Conservation (phyloP, 1,284 basidiomycete genomes). For the Ustilago trichophora region DNA sequence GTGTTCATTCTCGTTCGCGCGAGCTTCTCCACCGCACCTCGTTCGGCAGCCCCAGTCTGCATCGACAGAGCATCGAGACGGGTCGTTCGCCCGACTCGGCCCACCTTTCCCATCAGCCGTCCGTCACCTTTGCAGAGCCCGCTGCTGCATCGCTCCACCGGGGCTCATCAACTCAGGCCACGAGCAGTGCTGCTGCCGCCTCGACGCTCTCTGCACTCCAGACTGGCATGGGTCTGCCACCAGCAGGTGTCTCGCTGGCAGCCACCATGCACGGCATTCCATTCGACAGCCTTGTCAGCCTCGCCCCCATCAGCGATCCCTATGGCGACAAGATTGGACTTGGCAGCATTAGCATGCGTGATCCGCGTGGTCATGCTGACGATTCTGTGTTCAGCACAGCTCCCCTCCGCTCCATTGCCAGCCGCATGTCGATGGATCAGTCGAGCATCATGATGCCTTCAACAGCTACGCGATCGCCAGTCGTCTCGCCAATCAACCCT, state of each 20-base stretch:
- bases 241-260: slow-evolving; percentile 12
- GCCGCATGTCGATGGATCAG: slow-evolving; percentile 39
- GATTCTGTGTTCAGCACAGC: slow-evolving; percentile 27
- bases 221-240: slow-evolving; percentile 38
- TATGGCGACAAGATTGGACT: slow-evolving; percentile 68
- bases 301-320: slow-evolving; percentile 79
- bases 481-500: slow-evolving; percentile 23
- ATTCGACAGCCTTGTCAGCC: slow-evolving; percentile 79
- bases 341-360: slow-evolving; percentile 51
- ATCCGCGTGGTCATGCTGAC: slow-evolving; percentile 27
- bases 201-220: slow-evolving; percentile 20
- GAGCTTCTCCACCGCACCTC: slow-evolving; percentile 20
- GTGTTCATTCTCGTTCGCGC: slow-evolving; percentile 14
- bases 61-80: slow-evolving; percentile 28
- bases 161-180: not conserved
- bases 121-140: slow-evolving; percentile 45
- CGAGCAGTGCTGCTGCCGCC: slow-evolving; percentile 2
- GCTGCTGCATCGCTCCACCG: slow-evolving; percentile 4
- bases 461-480: slow-evolving; percentile 18
- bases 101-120: slow-evolving; percentile 15
- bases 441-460: slow-evolving; percentile 34
- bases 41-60: slow-evolving; percentile 22
- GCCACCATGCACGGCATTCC: slow-evolving; percentile 75
- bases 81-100: slow-evolving; percentile 23
- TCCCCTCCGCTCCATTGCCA: slow-evolving; percentile 32